phyloP scores from a whole-genome alignment of 176 grass and related monocot genomes.

The Lolium rigidum region DNA sequence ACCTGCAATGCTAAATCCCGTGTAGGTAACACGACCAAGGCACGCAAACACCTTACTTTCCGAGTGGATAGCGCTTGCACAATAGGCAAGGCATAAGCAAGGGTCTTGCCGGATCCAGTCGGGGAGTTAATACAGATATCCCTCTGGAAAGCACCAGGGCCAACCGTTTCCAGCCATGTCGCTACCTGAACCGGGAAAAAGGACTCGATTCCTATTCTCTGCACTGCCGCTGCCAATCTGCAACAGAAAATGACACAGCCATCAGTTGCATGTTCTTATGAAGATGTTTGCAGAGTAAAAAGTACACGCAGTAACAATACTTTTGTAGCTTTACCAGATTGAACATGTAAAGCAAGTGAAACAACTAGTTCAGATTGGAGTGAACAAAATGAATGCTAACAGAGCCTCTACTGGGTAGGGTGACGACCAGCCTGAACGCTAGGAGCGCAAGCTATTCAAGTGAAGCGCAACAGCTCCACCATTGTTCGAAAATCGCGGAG shows the following conservation, averaged over 20 bases:
- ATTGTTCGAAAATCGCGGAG: background rate
- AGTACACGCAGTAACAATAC: background rate
- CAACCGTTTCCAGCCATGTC: constrained; percentile 81
- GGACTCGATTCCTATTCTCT: constrained; percentile 65
- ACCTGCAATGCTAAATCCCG: constrained; percentile 93
- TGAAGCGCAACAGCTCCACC: background rate
- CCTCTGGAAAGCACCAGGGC: constrained; percentile 87
- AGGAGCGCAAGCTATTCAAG: too few relatives aligned
- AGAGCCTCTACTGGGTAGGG: too few relatives aligned
- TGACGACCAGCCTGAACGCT: too few relatives aligned
- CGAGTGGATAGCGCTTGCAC: constrained; percentile 65
- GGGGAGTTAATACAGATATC: constrained; percentile 97
- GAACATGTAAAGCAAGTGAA: too few relatives aligned
- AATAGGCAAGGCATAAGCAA: constrained; percentile 85
- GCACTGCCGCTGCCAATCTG: constrained; percentile 68
- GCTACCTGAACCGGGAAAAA: constrained; percentile 81
- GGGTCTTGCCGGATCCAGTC: constrained; percentile 92
- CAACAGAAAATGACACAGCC: constrained; percentile 23
- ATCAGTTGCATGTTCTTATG: background rate
- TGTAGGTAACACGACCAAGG: constrained; percentile 89
- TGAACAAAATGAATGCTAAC: too few relatives aligned
- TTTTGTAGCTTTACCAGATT: background rate
- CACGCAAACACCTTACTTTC: constrained; percentile 77
- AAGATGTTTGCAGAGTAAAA: background rate
- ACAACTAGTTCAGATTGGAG: too few relatives aligned